These are phyloP conservation scores for Fragaria vesca DNA, from an alignment of 306 rosid genomes.

Conservation along the genomic window DNA sequence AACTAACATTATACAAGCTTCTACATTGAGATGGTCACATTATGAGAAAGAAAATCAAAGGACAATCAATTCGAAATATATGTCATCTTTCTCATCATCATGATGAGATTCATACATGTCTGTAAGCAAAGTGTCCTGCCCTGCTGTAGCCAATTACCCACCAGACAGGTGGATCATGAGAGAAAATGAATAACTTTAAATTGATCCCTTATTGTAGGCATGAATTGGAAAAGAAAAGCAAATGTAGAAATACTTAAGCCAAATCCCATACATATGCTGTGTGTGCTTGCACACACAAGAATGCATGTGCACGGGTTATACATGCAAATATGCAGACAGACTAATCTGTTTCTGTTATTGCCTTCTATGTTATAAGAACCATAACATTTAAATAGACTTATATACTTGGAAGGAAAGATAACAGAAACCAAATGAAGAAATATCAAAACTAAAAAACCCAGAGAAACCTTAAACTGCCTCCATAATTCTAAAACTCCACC, in stretches of 20 bases:
- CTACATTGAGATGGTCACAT: slow-evolving; percentile 4
- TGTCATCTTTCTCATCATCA: slow-evolving; percentile 3
- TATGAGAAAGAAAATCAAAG: neutral
- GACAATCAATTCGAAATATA: slow-evolving; percentile 13
- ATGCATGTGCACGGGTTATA: neutral
- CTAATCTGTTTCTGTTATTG: neutral
- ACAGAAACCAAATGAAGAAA: neutral
- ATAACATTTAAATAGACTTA: neutral
- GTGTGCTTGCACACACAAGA: neutral
- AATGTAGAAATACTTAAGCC: neutral
- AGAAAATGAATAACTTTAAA: neutral
- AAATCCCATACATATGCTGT: neutral
- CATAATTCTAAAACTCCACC: slow-evolving; percentile 11
- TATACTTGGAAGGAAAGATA: neutral
- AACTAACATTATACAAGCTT: neutral
- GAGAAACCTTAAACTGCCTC: slow-evolving; percentile 9
- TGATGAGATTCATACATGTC: neutral
- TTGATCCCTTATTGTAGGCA: neutral
- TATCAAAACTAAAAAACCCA: slow-evolving; percentile 2
- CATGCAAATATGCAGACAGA: neutral
- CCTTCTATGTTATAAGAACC: neutral
- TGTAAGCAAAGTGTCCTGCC: neutral
- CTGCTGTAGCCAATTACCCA: slow-evolving; percentile 11
- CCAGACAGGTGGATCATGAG: slow-evolving; percentile 1
- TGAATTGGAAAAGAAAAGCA: neutral